phyloP scores from a whole-genome alignment of 192 early-diverging fungal genomes.

The Umbelopsis ramanniana region DNA sequence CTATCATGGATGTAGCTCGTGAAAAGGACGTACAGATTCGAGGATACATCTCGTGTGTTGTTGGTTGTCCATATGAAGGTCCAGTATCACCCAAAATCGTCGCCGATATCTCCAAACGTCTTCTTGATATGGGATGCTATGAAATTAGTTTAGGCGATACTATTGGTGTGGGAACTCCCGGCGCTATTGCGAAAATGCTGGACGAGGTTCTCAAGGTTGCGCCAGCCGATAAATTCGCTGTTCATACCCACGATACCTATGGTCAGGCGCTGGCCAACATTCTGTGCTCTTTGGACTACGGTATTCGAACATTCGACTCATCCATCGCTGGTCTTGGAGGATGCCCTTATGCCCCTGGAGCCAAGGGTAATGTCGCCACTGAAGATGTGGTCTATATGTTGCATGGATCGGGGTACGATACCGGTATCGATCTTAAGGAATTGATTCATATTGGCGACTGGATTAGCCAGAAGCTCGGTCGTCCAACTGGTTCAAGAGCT shows the following conservation, averaged over 20 bases:
- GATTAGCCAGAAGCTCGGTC: conserved; percentile 82
- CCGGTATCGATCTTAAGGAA: conserved; percentile 77
- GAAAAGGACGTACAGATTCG: conserved; percentile 69
- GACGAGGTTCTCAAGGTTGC: conserved; percentile 70
- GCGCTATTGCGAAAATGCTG: conserved; percentile 70
- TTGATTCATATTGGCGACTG: conserved; percentile 81
- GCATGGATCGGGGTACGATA: conserved; percentile 79
- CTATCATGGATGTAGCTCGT: conserved; percentile 66
- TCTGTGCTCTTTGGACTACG: conserved; percentile 75
- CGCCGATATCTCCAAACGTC: conserved; percentile 68
- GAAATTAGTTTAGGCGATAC: conserved; percentile 97
- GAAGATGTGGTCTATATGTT: conserved; percentile 97
- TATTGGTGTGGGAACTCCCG: conserved; percentile 88
- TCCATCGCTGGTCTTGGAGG: conserved; percentile 94
- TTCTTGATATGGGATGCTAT: conserved; percentile 93
- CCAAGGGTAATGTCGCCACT: conserved; percentile 95
- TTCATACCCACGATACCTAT: conserved; percentile 98
- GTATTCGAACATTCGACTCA: conserved; percentile 91
- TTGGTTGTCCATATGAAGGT: conserved; percentile 95
- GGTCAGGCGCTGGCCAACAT: conserved; percentile 97
- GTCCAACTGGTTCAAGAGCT: conserved; percentile 65
- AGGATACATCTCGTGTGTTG: conserved; percentile 89
- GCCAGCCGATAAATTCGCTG: conserved; percentile 77
- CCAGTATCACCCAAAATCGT: conserved; percentile 69
- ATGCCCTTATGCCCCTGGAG: conserved; percentile 96